Conservation (phyloP, 352 stramenopile species). For the Globisporangium polare region DNA sequence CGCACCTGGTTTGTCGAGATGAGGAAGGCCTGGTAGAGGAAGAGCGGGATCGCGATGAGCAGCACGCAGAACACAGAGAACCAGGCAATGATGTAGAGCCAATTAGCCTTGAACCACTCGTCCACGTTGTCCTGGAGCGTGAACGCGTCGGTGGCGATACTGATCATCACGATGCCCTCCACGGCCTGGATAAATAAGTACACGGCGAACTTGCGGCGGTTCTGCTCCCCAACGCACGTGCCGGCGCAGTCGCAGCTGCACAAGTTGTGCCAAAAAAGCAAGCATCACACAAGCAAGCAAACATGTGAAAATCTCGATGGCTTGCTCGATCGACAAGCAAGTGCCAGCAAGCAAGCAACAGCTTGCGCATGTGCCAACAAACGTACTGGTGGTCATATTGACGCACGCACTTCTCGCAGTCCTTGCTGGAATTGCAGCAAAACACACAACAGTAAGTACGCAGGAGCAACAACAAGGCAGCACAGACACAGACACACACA, state of each 20-base stretch:
- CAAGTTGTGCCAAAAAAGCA: no score
- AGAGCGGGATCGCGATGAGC: slow-evolving; percentile 52
- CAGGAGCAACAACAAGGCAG: slow-evolving; percentile 4
- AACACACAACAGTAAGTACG: not conserved
- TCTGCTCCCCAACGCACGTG: slow-evolving; percentile 67
- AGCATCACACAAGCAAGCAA: no score
- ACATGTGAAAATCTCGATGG: no score
- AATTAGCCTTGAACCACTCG: slow-evolving; percentile 72
- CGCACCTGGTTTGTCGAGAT: slow-evolving; percentile 61
- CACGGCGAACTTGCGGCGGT: slow-evolving; percentile 60
- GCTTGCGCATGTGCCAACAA: not conserved
- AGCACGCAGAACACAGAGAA: slow-evolving; percentile 54
- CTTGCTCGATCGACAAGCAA: not conserved
- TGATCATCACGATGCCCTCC: slow-evolving; percentile 45
- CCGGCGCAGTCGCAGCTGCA: slow-evolving; percentile 72
- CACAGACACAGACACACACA: slow-evolving; percentile 1
- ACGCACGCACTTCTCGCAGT: slow-evolving; percentile 63
- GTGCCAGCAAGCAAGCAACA: not conserved
- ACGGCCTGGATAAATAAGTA: slow-evolving; percentile 61
- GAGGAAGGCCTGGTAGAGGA: slow-evolving; percentile 67
- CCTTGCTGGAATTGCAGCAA: slow-evolving; percentile 37
- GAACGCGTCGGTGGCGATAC: slow-evolving; percentile 48
- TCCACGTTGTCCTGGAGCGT: slow-evolving; percentile 50
- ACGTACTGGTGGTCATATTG: slow-evolving; percentile 83
- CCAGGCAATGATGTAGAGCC: slow-evolving; percentile 59